Evolutionary conservation across 768 basidiomycete species (phyloP).

Genomic region (Paxillus ammoniavirescens): DNA sequence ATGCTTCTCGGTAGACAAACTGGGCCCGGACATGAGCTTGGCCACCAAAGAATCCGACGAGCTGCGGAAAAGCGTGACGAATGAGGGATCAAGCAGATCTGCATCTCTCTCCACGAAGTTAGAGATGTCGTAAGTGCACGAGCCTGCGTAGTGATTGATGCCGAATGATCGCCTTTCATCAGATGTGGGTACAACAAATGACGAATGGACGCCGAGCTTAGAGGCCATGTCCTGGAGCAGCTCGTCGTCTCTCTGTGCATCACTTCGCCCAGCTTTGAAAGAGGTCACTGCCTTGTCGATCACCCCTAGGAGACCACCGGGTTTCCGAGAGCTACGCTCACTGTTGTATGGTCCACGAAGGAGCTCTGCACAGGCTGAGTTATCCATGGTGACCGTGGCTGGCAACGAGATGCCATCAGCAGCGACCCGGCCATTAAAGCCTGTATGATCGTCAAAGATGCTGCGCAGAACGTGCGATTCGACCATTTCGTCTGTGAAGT

Average conservation of each 20-base stretch:
- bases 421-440: slow-evolving; percentile 42
- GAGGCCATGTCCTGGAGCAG: slow-evolving; percentile 48
- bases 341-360: slow-evolving; percentile 52
- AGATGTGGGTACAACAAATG: slow-evolving; percentile 41
- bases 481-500: slow-evolving; percentile 58
- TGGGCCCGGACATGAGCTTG: slow-evolving; percentile 63
- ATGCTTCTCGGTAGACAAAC: slow-evolving; percentile 57
- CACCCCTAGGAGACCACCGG: slow-evolving; percentile 56
- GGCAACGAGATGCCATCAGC: slow-evolving; percentile 55
- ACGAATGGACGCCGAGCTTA: slow-evolving; percentile 47
- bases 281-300: slow-evolving; percentile 51
- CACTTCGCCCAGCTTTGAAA: slow-evolving; percentile 50
- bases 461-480: slow-evolving; percentile 55
- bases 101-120: slow-evolving; percentile 49
- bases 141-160: slow-evolving; percentile 60
- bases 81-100: slow-evolving; percentile 53
- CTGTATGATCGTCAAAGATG: slow-evolving; percentile 50
- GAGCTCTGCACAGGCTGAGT: slow-evolving; percentile 53
- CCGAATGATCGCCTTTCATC: slow-evolving; percentile 44
- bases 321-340: slow-evolving; percentile 48
- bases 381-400: slow-evolving; percentile 49
- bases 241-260: slow-evolving; percentile 47
- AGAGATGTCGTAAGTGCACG: slow-evolving; percentile 50
- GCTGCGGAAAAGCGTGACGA: slow-evolving; percentile 51
- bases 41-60: slow-evolving; percentile 54